These are phyloP conservation scores for Kodamaea leandrae DNA, from an alignment of 805 yeast species.

Conservation along the genomic window DNA sequence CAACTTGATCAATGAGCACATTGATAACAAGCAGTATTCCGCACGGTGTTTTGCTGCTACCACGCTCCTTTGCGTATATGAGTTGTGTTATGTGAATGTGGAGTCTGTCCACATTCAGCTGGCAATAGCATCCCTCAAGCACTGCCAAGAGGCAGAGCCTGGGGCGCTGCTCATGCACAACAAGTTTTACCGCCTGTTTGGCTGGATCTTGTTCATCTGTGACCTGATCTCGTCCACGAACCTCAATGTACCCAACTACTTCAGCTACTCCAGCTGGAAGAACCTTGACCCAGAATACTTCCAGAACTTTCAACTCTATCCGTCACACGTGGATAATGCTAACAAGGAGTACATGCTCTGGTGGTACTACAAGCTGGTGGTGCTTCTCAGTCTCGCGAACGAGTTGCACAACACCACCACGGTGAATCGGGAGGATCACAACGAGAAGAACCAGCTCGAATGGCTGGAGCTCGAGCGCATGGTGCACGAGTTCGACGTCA, in stretches of 20 bases:
- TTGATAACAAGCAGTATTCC: conserved; percentile 28
- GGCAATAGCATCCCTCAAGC: conserved; percentile 20
- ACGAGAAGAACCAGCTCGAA: conserved; percentile 22
- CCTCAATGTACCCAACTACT: conserved; percentile 30
- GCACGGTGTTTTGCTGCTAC: conserved; percentile 39
- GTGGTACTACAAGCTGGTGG: conserved; percentile 35
- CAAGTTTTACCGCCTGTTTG: conserved; percentile 28
- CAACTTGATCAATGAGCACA: conserved; percentile 29
- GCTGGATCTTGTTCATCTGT: conserved; percentile 36
- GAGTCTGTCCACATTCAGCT: conserved; percentile 30
- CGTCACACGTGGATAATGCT: neutral
- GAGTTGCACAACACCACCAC: conserved; percentile 26
- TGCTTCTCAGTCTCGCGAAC: conserved; percentile 27
- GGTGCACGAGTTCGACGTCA: conserved; percentile 28
- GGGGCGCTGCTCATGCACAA: neutral
- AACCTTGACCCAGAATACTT: conserved; percentile 32
- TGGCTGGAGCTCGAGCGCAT: conserved; percentile 28
- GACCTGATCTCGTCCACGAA: conserved; percentile 37
- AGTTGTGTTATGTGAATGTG: conserved; percentile 31
- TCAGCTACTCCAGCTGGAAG: conserved; percentile 34
- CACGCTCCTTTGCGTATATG: conserved; percentile 36
- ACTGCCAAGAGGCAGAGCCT: neutral
- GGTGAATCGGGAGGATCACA: conserved; percentile 27
- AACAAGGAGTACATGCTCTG: conserved; percentile 24
- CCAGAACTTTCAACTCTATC: conserved; percentile 10